Evolutionary conservation across 169 alveolate species (phyloP).

Genomic region (Eimeria necatrix): DNA sequence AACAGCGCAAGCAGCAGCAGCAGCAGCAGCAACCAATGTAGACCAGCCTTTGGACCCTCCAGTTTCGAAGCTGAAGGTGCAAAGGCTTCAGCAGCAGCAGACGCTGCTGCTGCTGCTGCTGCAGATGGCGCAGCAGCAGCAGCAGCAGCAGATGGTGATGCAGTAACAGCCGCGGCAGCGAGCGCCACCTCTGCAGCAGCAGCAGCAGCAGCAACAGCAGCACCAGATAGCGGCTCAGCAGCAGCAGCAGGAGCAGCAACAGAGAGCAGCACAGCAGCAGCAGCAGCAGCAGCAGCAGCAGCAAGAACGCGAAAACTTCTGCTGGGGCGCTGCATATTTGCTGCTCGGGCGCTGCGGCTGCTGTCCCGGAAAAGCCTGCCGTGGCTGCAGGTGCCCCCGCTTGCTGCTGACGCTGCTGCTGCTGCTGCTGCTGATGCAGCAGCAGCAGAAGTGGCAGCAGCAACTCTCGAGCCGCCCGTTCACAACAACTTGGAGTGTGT

Average conservation of each 20-base stretch:
- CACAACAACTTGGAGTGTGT: conserved; percentile 25
- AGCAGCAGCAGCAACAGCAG: background rate
- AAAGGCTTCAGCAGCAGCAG: too few species aligned
- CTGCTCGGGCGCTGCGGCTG: conserved; percentile 21
- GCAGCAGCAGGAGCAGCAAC: background rate
- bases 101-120: too few species aligned
- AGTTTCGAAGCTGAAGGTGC: too few species aligned
- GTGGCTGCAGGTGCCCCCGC: background rate
- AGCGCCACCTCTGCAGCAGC: too few species aligned
- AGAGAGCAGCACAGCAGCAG: too few species aligned
- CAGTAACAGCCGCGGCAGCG: too few species aligned
- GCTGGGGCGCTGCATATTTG: conserved; percentile 21
- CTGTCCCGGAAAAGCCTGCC: background rate
- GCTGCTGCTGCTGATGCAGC: background rate
- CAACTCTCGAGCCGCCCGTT: conserved; percentile 11
- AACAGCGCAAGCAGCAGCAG: background rate
- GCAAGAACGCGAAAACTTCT: background rate
- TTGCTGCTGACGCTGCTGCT: background rate
- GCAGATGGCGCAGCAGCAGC: too few species aligned
- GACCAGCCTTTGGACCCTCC: too few species aligned
- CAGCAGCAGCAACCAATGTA: too few species aligned
- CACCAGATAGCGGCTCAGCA: background rate
- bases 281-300: too few species aligned
- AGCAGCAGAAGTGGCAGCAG: conserved; percentile 26
- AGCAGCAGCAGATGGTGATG: too few species aligned